Evolutionary conservation across 2,329 filamentous ascomycete genomes (phyloP).

Genomic region (Fusarium continuum): DNA sequence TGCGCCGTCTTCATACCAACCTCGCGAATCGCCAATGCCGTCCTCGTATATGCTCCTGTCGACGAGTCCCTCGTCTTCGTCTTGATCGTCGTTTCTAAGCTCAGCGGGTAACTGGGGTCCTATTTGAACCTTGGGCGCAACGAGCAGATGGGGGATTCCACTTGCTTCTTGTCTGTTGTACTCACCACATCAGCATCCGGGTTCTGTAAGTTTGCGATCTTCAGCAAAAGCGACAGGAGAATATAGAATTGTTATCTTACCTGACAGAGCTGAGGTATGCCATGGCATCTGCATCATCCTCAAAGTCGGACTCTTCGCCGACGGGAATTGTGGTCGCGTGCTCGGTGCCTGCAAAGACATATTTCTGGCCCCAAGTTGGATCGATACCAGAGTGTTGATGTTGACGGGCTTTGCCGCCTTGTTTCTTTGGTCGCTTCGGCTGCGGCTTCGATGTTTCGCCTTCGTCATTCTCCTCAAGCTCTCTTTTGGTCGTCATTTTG

Average conservation of each 20-base stretch:
- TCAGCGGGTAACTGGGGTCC: slow-evolving; percentile 60
- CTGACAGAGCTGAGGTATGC: slow-evolving; percentile 76
- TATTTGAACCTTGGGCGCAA: slow-evolving; percentile 65
- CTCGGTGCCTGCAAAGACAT: slow-evolving; percentile 73
- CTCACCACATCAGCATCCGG: slow-evolving; percentile 61
- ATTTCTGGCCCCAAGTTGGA: slow-evolving; percentile 75
- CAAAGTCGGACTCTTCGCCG: slow-evolving; percentile 71
- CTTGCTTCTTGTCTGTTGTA: slow-evolving; percentile 76
- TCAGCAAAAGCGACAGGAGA: slow-evolving; percentile 43
- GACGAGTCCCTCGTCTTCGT: slow-evolving; percentile 44
- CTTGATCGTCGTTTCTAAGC: slow-evolving; percentile 36
- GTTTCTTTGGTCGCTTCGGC: slow-evolving; percentile 43
- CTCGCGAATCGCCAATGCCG: slow-evolving; percentile 63
- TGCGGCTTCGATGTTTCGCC: slow-evolving; percentile 42
- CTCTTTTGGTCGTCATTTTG: slow-evolving; percentile 51
- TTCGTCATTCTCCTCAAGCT: slow-evolving; percentile 45
- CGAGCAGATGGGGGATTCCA: slow-evolving; percentile 75
- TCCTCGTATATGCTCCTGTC: slow-evolving; percentile 59
- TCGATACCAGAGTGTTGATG: slow-evolving; percentile 62
- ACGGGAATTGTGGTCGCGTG: slow-evolving; percentile 55
- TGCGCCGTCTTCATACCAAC: slow-evolving; percentile 80
- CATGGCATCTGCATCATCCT: slow-evolving; percentile 73
- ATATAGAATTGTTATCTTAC: slow-evolving; percentile 57
- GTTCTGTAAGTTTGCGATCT: slow-evolving; percentile 26
- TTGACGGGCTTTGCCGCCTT: slow-evolving; percentile 49